Conservation (phyloP, 2,329 filamentous ascomycete species). For the Beauveria scarabaeidicola region DNA sequence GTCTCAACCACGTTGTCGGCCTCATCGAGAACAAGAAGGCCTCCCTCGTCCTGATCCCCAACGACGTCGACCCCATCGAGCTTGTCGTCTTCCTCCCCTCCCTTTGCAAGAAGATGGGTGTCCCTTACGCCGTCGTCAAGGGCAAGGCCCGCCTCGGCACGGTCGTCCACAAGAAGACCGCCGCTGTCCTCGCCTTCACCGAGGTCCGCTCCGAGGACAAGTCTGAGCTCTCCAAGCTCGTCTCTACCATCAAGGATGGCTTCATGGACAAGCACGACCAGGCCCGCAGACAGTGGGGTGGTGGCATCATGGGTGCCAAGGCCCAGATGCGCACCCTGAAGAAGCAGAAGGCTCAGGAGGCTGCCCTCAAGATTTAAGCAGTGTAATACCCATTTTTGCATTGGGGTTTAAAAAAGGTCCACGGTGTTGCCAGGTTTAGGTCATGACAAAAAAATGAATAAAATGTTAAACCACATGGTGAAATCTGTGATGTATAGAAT, state of each 20-base stretch:
- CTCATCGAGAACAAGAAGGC: conserved; percentile 99
- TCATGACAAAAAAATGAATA: conserved; percentile 33
- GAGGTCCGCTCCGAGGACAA: conserved; percentile 99
- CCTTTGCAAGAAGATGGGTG: conserved; percentile 99
- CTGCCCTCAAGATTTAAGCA: conserved; percentile 91
- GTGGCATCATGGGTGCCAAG: conserved; percentile 98
- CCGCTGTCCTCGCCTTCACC: conserved; percentile 88
- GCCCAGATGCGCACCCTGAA: conserved; percentile 69
- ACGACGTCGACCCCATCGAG: conserved; percentile 99
- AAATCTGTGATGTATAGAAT: background rate
- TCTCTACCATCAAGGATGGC: conserved; percentile 94
- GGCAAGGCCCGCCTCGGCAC: conserved; percentile 98
- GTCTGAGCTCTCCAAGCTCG: conserved; percentile 92
- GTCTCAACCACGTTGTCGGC: conserved; percentile 97
- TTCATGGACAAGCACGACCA: conserved; percentile 96
- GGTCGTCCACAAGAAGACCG: conserved; percentile 99
- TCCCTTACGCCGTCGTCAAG: conserved; percentile 98
- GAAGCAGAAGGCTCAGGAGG: conserved; percentile 90
- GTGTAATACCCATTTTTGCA: conserved; percentile 30
- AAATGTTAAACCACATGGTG: conserved; percentile 24
- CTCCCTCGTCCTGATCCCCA: conserved; percentile 92
- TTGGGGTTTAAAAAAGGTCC: conserved; percentile 29
- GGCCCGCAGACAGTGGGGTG: conserved; percentile 89
- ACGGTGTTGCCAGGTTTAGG: conserved; percentile 33
- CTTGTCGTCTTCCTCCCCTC: conserved; percentile 98